A percentile compares a stretch with the other conserved stretches of the same genome.
Conservation (phyloP, 2,329 filamentous ascomycete genomes). For the Mollisia scopiformis region DNA sequence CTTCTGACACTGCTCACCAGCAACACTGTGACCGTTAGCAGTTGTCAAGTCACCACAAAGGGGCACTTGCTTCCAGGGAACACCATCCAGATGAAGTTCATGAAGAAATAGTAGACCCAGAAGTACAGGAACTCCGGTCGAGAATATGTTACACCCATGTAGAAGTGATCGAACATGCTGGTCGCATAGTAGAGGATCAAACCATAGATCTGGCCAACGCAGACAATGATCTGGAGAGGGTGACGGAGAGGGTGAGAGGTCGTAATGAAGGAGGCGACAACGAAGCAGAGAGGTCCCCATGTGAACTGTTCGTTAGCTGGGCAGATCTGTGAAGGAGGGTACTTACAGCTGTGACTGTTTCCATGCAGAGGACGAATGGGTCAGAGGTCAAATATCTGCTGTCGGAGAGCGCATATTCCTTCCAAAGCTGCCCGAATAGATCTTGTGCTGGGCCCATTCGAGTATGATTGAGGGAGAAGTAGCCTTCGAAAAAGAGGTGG, state of each 20-base stretch:
- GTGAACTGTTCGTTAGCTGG: constrained; percentile 42
- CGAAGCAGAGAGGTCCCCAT: constrained; percentile 62
- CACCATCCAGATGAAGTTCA: constrained; percentile 64
- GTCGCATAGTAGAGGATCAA: constrained; percentile 67
- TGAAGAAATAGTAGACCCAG: constrained; percentile 65
- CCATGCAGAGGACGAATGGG: constrained; percentile 58
- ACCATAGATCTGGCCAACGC: constrained; percentile 48
- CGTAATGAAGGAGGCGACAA: constrained; percentile 50
- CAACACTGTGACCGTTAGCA: constrained; percentile 27
- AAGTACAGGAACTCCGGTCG: constrained; percentile 64
- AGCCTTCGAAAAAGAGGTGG: constrained; percentile 41
- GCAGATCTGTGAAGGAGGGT: background rate
- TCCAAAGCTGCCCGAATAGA: constrained; percentile 58
- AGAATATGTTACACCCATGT: constrained; percentile 53
- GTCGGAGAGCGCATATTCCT: constrained; percentile 60
- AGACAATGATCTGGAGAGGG: constrained; percentile 48
- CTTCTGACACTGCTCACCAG: constrained; percentile 41
- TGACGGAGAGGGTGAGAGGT: constrained; percentile 49
- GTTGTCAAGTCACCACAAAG: background rate
- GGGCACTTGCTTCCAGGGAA: constrained; percentile 54
- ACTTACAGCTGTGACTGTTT: constrained; percentile 51
- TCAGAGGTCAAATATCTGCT: constrained; percentile 57
- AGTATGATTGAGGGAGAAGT: constrained; percentile 49
- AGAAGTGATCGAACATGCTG: constrained; percentile 52
- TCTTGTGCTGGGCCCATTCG: constrained; percentile 44